These are phyloP conservation scores for Rhodotorula sp. DNA, from an alignment of 1,284 basidiomycete genomes.

Conservation along the genomic window DNA sequence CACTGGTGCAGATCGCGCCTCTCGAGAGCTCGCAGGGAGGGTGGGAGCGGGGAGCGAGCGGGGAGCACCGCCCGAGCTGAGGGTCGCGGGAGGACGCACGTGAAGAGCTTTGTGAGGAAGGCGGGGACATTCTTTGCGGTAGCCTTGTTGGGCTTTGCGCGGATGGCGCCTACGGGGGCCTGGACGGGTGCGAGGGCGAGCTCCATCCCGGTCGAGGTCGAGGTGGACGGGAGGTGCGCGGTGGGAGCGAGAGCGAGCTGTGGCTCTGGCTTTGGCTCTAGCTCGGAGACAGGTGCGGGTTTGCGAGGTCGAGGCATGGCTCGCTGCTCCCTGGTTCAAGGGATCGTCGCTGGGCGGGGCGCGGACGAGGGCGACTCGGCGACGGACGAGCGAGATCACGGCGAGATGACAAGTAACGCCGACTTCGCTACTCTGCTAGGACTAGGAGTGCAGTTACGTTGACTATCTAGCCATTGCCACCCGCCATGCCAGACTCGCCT, in stretches of 20 bases:
- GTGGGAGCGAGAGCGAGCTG: too few species aligned
- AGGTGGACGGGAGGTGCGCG: not conserved
- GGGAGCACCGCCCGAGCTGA: not conserved
- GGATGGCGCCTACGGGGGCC: not conserved
- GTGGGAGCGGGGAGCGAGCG: too few species aligned
- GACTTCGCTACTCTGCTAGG: too few species aligned
- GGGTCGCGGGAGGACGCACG: conserved; percentile 59
- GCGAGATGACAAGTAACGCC: not conserved
- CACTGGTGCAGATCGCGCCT: too few species aligned
- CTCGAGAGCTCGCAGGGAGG: too few species aligned
- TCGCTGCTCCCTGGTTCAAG: not conserved
- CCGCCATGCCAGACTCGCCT: too few species aligned
- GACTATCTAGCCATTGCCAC: too few species aligned
- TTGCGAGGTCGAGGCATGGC: conserved; percentile 19
- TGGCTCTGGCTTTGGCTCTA: too few species aligned
- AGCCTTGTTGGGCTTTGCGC: conserved; percentile 37
- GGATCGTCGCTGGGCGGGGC: not conserved
- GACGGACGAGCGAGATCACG: not conserved
- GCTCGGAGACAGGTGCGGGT: not conserved
- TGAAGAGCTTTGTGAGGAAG: conserved; percentile 89
- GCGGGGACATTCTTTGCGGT: conserved; percentile 61
- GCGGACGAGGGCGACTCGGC: not conserved
- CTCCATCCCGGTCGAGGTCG: conserved; percentile 3
- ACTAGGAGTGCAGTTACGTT: too few species aligned
- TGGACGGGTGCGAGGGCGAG: conserved; percentile 7